Conservation (phyloP, 2,329 filamentous ascomycete genomes). For the Lasiodiplodia sp. region DNA sequence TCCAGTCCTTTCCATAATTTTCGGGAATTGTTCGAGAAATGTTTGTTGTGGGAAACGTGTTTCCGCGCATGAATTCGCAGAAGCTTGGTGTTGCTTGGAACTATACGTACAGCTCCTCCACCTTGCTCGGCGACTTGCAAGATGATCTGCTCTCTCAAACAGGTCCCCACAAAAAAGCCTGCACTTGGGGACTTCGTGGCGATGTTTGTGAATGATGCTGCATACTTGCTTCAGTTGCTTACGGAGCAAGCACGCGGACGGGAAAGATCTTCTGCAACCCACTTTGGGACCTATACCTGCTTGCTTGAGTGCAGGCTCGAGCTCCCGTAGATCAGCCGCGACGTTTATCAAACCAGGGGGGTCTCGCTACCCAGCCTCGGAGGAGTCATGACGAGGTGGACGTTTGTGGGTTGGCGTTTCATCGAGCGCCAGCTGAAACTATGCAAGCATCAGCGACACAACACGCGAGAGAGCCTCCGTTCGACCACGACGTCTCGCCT, state of each 20-base stretch:
- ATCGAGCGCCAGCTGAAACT: slow-evolving; percentile 14
- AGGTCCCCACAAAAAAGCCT: too few species aligned
- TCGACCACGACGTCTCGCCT: neutral
- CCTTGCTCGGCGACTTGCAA: too few species aligned
- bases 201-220: too few species aligned
- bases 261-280: neutral
- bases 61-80: neutral
- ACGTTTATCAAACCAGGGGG: slow-evolving; percentile 9
- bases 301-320: neutral
- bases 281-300: neutral
- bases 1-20: too few species aligned
- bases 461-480: neutral
- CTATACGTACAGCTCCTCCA: neutral
- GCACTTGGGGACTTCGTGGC: too few species aligned
- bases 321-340: slow-evolving; percentile 7
- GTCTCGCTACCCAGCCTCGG: neutral
- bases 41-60: neutral
- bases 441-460: slow-evolving; percentile 1
- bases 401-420: neutral
- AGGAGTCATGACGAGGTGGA: neutral
- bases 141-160: neutral
- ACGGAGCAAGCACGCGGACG: neutral
- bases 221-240: neutral
- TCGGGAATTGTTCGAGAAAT: neutral
- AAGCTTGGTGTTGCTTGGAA: slow-evolving; percentile 7